Evolutionary conservation across 2,329 filamentous ascomycete genomes (phyloP), one percentile per base, ranked within the genome.

Genomic region (Aspergillus sojae): DNA sequence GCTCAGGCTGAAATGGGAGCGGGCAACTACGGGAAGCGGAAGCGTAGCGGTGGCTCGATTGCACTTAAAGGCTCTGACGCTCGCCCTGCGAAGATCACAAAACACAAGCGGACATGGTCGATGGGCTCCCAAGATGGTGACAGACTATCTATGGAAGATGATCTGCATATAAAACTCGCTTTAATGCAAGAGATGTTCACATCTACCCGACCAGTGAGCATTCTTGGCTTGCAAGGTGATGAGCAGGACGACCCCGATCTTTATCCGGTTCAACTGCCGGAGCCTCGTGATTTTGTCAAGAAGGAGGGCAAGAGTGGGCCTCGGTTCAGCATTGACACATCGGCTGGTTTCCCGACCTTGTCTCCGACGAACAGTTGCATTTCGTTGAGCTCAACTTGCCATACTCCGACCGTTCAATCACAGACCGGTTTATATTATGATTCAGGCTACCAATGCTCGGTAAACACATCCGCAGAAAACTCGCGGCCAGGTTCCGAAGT

Each of bases 71-170:
- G 67, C 78, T 83, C 66, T 69, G 81, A 73, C 79, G 89, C 75
- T 58, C 83, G 92, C 61, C 89, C 91, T 3, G 91, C 91, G n/a
- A 97, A 97, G 77, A 87, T 91, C 0, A 86, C 88, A 28, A 97
- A 97, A 78, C 93, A 97, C 79, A 96, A 96, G 79, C 85, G 94
- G 63, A 96, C 93, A 0, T 97, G 94, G 93, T 97, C 94, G 11
- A 92, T 96, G 85, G 94, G 93, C 28, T 97, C 94, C 6, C 75
- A 80, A 34, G 73, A 76, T 56, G 80, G 80, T 7, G 78, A 69
- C 71, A 82, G 76, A 53, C 61, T 76, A 36, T 74, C 74, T 14
- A 56, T 77, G 48, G 80, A 81, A 66, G 81, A 82, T 61, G 81
- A 83, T 64, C 71, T 82, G 7, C 79, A 81, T 53, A 72, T 78